Evolutionary conservation across 176 grass and related monocot species (phyloP).

Genomic region (Carex pumila): DNA sequence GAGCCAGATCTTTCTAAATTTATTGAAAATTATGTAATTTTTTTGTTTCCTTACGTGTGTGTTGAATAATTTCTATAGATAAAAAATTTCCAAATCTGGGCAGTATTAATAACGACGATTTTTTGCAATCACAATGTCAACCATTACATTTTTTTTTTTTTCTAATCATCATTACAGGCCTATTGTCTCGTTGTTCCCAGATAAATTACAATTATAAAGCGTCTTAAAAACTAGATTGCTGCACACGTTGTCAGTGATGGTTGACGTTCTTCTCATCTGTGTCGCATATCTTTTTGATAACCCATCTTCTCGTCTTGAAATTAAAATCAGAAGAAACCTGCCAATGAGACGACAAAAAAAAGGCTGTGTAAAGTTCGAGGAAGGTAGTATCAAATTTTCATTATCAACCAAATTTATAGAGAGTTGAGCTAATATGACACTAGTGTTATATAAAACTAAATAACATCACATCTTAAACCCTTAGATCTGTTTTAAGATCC

Average conservation of each 20-base stretch:
- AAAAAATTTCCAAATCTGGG: too few species aligned
- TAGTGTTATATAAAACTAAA: too few species aligned
- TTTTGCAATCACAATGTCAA: background rate
- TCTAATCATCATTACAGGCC: background rate
- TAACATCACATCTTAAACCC: too few species aligned
- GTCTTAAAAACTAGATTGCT: constrained; percentile 2
- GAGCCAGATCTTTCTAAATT: too few species aligned
- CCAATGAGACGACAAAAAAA: background rate
- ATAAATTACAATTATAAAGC: background rate
- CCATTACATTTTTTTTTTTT: background rate
- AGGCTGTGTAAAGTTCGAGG: background rate
- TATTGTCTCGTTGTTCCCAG: background rate
- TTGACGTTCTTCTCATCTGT: background rate
- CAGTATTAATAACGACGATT: background rate
- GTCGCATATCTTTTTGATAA: background rate
- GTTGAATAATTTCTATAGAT: too few species aligned
- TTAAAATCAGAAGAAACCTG: constrained; percentile 21
- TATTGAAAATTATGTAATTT: too few species aligned
- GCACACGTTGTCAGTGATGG: background rate
- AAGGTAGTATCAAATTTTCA: background rate
- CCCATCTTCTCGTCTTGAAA: background rate
- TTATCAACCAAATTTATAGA: background rate
- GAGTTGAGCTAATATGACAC: too few species aligned
- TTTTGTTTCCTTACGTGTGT: too few species aligned
- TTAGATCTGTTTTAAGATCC: too few species aligned